Percentiles rank a stretch among this genome's conserved stretches.
These are phyloP conservation scores for Aegilops bicornis DNA, from an alignment of 176 grass and related monocot species.

Conservation along the genomic window DNA sequence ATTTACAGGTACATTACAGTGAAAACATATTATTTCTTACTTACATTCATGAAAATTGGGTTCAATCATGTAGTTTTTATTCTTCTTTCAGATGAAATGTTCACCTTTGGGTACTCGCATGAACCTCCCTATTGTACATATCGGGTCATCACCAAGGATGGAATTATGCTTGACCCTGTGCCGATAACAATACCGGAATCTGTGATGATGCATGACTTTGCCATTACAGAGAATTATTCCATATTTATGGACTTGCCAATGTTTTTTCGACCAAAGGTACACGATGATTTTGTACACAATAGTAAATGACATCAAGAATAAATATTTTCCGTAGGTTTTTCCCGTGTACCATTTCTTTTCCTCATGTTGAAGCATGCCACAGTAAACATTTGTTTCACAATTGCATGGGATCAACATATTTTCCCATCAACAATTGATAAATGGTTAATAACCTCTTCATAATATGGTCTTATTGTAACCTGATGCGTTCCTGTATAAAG, in stretches of 20 bases:
- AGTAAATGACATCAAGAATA: neutral
- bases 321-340: neutral
- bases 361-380: neutral
- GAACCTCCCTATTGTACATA: constrained; percentile 90
- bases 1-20: constrained; percentile 59
- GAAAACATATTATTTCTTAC: neutral
- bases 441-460: neutral
- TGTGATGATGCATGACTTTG: constrained; percentile 99
- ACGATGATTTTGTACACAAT: neutral
- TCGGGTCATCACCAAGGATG: constrained; percentile 81
- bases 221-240: constrained; percentile 86
- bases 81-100: constrained; percentile 82
- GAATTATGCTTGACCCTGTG: constrained; percentile 87
- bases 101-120: constrained; percentile 91
- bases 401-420: neutral
- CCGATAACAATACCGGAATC: constrained; percentile 90
- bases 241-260: constrained; percentile 97
- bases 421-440: neutral
- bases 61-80: constrained; percentile 16
- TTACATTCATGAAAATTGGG: neutral
- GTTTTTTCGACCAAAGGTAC: constrained; percentile 81
- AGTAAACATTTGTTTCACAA: neutral
- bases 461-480: neutral
- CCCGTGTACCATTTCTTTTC: neutral
- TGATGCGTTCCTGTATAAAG: constrained; percentile 33